Evolutionary conservation across 2,329 filamentous ascomycete species (phyloP).

Genomic region (Fusarium sp.): DNA sequence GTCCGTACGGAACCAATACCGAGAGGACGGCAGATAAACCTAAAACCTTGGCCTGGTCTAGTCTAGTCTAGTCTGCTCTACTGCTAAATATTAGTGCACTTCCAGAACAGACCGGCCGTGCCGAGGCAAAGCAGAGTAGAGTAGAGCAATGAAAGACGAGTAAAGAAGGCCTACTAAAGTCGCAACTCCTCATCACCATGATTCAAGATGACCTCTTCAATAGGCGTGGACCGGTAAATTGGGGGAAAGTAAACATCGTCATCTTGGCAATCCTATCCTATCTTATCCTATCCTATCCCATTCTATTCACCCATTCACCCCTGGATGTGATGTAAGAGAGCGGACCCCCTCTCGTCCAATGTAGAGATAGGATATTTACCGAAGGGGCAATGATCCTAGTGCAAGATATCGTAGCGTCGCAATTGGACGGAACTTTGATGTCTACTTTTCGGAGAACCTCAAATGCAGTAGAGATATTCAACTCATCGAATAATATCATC

Average conservation of each 20-base stretch:
- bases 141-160: constrained; percentile 6
- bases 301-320: constrained; percentile 26
- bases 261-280: constrained; percentile 3
- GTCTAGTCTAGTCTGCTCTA: neutral
- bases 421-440: constrained; percentile 15
- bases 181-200: constrained; percentile 1
- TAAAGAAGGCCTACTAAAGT: constrained; percentile 3
- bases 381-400: constrained; percentile 36
- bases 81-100: constrained; percentile 9
- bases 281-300: constrained; percentile 9
- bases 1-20: constrained; percentile 46
- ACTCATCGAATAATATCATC: neutral
- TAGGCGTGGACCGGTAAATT: constrained; percentile 30
- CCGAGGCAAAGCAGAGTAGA: constrained; percentile 5
- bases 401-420: constrained; percentile 14
- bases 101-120: constrained; percentile 27
- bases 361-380: constrained; percentile 32
- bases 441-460: neutral
- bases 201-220: constrained; percentile 1
- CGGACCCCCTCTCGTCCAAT: constrained; percentile 28
- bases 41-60: constrained; percentile 30
- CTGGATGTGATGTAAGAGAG: constrained; percentile 38
- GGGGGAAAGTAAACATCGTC: neutral
- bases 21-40: constrained; percentile 43
- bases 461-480: constrained; percentile 15